Percentiles rank a stretch among this genome's conserved stretches.
Conservation (phyloP, 768 basidiomycete species). For the Russula sp. region DNA sequence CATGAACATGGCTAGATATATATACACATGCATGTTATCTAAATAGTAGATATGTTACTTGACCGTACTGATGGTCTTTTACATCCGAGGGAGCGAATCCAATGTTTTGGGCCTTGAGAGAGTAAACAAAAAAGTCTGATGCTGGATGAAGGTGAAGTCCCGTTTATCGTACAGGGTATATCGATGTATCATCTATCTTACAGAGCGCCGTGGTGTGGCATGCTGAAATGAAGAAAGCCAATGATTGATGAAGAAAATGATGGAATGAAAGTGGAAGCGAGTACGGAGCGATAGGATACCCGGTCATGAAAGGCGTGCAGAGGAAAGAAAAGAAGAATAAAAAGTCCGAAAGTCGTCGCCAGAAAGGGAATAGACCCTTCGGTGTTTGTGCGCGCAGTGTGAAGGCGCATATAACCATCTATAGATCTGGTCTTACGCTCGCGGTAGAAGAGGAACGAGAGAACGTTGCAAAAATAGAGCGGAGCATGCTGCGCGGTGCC, state of each 20-base stretch:
- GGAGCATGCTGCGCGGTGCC: conserved; percentile 18
- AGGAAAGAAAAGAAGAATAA: conserved; percentile 5
- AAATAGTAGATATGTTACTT: conserved; percentile 30
- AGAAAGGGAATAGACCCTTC: conserved; percentile 9
- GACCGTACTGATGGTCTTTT: conserved; percentile 12
- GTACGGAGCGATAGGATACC: conserved; percentile 3
- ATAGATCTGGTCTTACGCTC: conserved; percentile 8
- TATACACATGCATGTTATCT: conserved; percentile 25
- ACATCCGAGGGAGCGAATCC: not conserved
- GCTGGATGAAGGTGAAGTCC: conserved; percentile 15
- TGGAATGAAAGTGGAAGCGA: conserved; percentile 19
- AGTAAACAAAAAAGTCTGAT: not conserved
- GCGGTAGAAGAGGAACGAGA: conserved; percentile 21
- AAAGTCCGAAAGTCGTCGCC: not conserved
- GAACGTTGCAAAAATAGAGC: conserved; percentile 23
- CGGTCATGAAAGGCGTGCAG: conserved; percentile 9
- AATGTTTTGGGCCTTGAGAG: conserved; percentile 2
- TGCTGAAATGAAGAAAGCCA: conserved; percentile 15
- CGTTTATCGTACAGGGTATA: conserved; percentile 25
- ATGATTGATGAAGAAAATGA: conserved; percentile 16
- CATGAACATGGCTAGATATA: conserved; percentile 18
- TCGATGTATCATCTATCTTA: conserved; percentile 7
- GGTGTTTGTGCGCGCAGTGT: not conserved
- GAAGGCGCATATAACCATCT: not conserved
- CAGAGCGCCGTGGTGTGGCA: conserved; percentile 12